A percentile compares a stretch with the other conserved stretches of the same genome.
These are phyloP conservation scores for Litchi chinensis DNA, from an alignment of 345 rosid species.

Conservation along the genomic window DNA sequence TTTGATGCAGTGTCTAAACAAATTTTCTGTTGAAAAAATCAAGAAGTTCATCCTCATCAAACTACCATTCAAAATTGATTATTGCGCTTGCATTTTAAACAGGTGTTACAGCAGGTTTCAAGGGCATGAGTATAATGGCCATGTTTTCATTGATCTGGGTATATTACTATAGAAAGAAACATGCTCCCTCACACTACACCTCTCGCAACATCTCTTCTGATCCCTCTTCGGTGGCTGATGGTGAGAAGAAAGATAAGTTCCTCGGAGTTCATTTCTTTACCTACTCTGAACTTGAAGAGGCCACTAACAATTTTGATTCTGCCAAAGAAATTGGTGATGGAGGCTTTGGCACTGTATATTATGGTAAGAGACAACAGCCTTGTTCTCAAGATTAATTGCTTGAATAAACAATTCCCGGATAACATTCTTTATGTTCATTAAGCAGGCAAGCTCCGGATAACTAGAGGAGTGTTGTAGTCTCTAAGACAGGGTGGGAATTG, in stretches of 20 bases:
- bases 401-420: too few relatives aligned
- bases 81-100: not conserved
- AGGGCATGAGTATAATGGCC: constrained; percentile 25
- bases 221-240: constrained; percentile 42
- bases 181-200: constrained; percentile 31
- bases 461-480: too few relatives aligned
- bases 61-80: not conserved
- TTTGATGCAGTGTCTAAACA: too few relatives aligned
- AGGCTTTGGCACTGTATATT: constrained; percentile 69
- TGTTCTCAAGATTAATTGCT: too few relatives aligned
- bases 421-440: constrained; percentile 15
- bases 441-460: constrained; percentile 13
- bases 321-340: constrained; percentile 63
- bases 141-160: constrained; percentile 17
- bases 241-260: constrained; percentile 43
- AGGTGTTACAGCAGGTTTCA: constrained; percentile 31
- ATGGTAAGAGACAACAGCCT: constrained; percentile 41
- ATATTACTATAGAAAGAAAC: constrained; percentile 33
- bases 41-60: not conserved
- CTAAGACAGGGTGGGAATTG: too few relatives aligned
- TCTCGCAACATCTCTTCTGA: constrained; percentile 44
- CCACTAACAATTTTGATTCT: constrained; percentile 50
- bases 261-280: constrained; percentile 59
- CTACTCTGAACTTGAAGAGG: constrained; percentile 64
- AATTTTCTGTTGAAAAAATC: not conserved